Percentiles rank a stretch among this genome's conserved stretches.
Evolutionary conservation across 2,329 filamentous ascomycete genomes (phyloP).

Genomic region (Zasmidium citrigriseum): DNA sequence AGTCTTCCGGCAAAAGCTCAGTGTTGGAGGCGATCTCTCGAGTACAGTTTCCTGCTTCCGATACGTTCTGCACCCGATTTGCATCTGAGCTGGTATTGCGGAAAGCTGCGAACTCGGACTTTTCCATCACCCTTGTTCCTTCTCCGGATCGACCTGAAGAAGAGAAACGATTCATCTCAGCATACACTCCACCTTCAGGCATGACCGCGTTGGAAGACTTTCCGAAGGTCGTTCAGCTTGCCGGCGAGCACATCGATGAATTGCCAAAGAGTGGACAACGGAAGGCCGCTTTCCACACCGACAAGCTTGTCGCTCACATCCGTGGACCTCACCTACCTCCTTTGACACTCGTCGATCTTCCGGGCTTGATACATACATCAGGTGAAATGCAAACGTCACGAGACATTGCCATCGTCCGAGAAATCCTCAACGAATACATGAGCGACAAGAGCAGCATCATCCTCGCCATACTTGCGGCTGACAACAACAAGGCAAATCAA

Average conservation of each 20-base stretch:
- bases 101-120: not conserved
- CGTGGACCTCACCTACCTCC: slow-evolving; percentile 18
- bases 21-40: slow-evolving; percentile 64
- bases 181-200: not conserved
- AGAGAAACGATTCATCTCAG: not conserved
- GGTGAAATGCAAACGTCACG: slow-evolving; percentile 34
- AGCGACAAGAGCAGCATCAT: slow-evolving; percentile 40
- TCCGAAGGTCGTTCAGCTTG: not conserved
- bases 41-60: slow-evolving; percentile 58
- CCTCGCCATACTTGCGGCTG: slow-evolving; percentile 44
- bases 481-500: slow-evolving; percentile 46
- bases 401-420: slow-evolving; percentile 38
- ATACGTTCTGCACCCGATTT: slow-evolving; percentile 55
- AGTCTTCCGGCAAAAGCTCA: slow-evolving; percentile 63
- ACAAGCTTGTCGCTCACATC: slow-evolving; percentile 25
- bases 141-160: not conserved
- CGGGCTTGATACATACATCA: slow-evolving; percentile 23
- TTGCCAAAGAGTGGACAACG: not conserved
- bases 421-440: slow-evolving; percentile 42
- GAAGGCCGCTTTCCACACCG: slow-evolving; percentile 2
- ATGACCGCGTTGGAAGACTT: not conserved
- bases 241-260: not conserved
- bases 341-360: slow-evolving; percentile 30
- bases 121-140: slow-evolving; percentile 7
- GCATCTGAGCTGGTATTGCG: slow-evolving; percentile 29